A percentile compares a stretch with the other conserved stretches of the same genome.
phyloP scores from a whole-genome alignment of 2,329 filamentous ascomycete genomes.

The Cladosporium sp. region DNA sequence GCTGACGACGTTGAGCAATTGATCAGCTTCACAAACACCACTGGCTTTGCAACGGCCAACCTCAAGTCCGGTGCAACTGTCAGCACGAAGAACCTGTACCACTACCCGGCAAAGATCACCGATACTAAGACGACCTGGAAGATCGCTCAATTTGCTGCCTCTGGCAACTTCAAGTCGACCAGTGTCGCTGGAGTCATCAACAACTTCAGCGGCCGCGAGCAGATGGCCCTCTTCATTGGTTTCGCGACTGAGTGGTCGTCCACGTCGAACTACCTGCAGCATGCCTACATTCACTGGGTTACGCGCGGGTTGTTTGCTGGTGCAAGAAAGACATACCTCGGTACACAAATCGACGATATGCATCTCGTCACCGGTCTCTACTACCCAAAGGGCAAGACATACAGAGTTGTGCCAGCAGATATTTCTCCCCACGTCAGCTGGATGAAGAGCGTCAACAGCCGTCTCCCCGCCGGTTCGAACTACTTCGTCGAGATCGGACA shows the following conservation, averaged over 20 bases:
- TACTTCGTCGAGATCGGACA: constrained; percentile 58
- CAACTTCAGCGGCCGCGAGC: constrained; percentile 55
- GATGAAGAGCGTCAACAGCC: constrained; percentile 45
- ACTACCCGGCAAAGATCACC: constrained; percentile 59
- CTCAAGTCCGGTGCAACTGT: constrained; percentile 53
- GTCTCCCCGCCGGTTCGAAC: constrained; percentile 53
- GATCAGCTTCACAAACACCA: constrained; percentile 55
- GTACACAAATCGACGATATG: constrained; percentile 64
- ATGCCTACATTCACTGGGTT: constrained; percentile 63
- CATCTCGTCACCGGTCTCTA: constrained; percentile 52
- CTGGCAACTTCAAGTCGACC: constrained; percentile 40
- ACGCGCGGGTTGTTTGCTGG: constrained; percentile 60
- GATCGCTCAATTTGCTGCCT: constrained; percentile 55
- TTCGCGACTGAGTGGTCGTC: constrained; percentile 55
- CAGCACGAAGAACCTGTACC: constrained; percentile 55
- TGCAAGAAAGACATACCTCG: constrained; percentile 57
- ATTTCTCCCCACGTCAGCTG: constrained; percentile 50
- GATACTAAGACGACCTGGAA: constrained; percentile 55
- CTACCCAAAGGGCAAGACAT: constrained; percentile 48
- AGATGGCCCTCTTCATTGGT: constrained; percentile 62
- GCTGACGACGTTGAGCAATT: constrained; percentile 51
- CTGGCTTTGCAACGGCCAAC: constrained; percentile 56
- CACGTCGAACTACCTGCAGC: constrained; percentile 60
- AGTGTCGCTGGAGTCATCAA: constrained; percentile 62
- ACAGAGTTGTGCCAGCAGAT: constrained; percentile 52